Evolutionary conservation across 1,284 basidiomycete species (phyloP).

Genomic region (Leccinum huronense): DNA sequence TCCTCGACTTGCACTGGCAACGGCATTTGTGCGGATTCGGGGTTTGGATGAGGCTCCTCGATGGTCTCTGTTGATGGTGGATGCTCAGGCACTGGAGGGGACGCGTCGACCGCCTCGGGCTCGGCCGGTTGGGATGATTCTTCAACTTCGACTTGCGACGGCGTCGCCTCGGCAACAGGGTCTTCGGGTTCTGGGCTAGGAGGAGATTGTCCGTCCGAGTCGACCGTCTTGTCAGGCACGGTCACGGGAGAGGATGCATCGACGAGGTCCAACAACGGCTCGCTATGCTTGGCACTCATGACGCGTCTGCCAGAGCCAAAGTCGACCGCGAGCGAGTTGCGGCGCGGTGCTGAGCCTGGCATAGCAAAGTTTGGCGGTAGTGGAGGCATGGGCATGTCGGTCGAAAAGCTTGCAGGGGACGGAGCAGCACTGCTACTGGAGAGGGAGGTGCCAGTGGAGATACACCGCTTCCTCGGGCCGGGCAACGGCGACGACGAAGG

Average conservation of each 20-base stretch:
- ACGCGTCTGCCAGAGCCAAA: slow-evolving; percentile 24
- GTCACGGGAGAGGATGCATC: neutral
- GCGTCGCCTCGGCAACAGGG: neutral
- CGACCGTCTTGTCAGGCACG: neutral
- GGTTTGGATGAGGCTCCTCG: neutral
- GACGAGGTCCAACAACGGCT: neutral
- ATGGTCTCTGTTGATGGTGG: slow-evolving; percentile 8
- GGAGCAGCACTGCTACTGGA: slow-evolving; percentile 13
- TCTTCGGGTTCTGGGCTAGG: neutral
- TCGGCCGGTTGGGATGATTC: neutral
- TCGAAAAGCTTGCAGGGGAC: slow-evolving; percentile 7
- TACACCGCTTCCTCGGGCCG: slow-evolving; percentile 32
- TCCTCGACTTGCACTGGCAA: slow-evolving; percentile 7
- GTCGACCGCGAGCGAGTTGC: slow-evolving; percentile 32
- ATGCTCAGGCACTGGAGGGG: neutral
- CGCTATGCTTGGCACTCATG: slow-evolving; percentile 13
- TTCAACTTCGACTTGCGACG: neutral
- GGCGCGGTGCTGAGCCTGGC: slow-evolving; percentile 13
- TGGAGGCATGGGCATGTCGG: slow-evolving; percentile 28
- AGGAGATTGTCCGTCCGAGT: neutral
- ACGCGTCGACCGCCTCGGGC: slow-evolving; percentile 4
- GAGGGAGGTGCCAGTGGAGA: slow-evolving; percentile 30
- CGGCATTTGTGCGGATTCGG: neutral
- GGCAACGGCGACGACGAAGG: slow-evolving; percentile 5
- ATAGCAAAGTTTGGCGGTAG: slow-evolving; percentile 21